Conservation (phyloP, 2,329 filamentous ascomycete species). For the Lecanicillium sp. region DNA sequence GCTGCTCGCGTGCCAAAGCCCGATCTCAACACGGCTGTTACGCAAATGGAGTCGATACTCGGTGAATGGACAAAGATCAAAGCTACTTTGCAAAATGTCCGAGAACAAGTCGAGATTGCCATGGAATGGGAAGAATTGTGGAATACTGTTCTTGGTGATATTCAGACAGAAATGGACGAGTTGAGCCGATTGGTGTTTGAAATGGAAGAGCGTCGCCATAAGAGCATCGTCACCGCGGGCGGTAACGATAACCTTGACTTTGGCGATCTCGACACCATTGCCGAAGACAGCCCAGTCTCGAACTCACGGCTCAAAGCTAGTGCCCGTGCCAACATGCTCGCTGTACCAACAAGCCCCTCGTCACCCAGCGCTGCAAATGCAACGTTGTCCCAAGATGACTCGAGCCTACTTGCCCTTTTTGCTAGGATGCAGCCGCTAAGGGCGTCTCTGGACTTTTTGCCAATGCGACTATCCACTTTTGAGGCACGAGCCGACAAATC, state of each 20-base stretch:
- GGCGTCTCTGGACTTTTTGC: constrained; percentile 89
- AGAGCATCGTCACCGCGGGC: constrained; percentile 56
- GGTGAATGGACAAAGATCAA: constrained; percentile 80
- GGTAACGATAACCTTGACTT: constrained; percentile 66
- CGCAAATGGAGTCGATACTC: constrained; percentile 83
- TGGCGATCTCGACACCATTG: constrained; percentile 83
- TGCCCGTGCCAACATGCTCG: constrained; percentile 60
- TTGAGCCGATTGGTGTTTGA: constrained; percentile 81
- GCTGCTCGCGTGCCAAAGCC: constrained; percentile 61
- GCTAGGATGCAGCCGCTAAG: constrained; percentile 90
- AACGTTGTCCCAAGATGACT: constrained; percentile 65
- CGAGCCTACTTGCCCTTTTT: constrained; percentile 80
- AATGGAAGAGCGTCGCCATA: constrained; percentile 93
- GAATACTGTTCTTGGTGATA: constrained; percentile 88
- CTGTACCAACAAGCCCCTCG: constrained; percentile 54
- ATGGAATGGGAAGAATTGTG: constrained; percentile 99
- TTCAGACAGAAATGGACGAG: constrained; percentile 77
- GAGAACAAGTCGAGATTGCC: constrained; percentile 86
- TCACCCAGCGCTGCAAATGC: constrained; percentile 45
- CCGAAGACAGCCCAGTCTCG: constrained; percentile 69
- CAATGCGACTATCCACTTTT: constrained; percentile 88
- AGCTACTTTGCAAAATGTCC: constrained; percentile 66
- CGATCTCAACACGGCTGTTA: constrained; percentile 66
- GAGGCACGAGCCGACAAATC: constrained; percentile 65
- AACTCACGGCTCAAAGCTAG: constrained; percentile 39